Conservation (phyloP, 2,329 filamentous ascomycete species). For the Ophiosphaerella korrae region DNA sequence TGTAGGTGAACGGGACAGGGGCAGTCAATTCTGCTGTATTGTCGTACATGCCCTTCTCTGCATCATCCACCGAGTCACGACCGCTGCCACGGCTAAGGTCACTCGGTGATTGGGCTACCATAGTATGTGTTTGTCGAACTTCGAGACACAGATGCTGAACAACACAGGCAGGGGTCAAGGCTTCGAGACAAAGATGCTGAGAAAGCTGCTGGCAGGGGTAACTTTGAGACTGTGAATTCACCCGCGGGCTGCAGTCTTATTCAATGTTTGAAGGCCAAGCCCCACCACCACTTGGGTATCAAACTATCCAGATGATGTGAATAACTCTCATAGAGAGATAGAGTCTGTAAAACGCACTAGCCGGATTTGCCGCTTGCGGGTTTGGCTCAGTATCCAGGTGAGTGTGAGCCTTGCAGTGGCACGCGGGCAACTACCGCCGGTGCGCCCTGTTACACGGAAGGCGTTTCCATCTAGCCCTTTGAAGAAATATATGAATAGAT, state of each 20-base stretch:
- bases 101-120: constrained; percentile 26
- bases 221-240: constrained; percentile 21
- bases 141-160: constrained; percentile 25
- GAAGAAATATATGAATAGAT: constrained; percentile 27
- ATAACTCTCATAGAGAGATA: constrained; percentile 23
- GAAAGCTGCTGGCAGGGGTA: constrained; percentile 26
- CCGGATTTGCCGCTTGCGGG: constrained; percentile 23
- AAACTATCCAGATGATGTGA: constrained; percentile 14
- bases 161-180: constrained; percentile 23
- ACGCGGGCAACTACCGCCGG: constrained; percentile 31
- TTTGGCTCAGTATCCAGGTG: constrained; percentile 15
- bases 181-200: constrained; percentile 27
- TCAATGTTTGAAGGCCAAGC: constrained; percentile 25
- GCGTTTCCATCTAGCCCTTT: constrained; percentile 21
- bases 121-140: constrained; percentile 12
- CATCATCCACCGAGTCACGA: constrained; percentile 35
- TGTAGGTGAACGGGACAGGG: constrained; percentile 35
- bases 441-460: constrained; percentile 23
- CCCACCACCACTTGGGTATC: constrained; percentile 25
- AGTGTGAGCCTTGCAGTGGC: constrained; percentile 20
- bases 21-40: constrained; percentile 27
- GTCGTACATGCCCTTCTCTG: constrained; percentile 41
- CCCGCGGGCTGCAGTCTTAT: constrained; percentile 31
- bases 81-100: constrained; percentile 19
- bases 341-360: constrained; percentile 16